Percentiles rank a stretch among this genome's conserved stretches.
These are phyloP conservation scores for Phragmites australis DNA, from an alignment of 176 grass and related monocot species.

Conservation along the genomic window DNA sequence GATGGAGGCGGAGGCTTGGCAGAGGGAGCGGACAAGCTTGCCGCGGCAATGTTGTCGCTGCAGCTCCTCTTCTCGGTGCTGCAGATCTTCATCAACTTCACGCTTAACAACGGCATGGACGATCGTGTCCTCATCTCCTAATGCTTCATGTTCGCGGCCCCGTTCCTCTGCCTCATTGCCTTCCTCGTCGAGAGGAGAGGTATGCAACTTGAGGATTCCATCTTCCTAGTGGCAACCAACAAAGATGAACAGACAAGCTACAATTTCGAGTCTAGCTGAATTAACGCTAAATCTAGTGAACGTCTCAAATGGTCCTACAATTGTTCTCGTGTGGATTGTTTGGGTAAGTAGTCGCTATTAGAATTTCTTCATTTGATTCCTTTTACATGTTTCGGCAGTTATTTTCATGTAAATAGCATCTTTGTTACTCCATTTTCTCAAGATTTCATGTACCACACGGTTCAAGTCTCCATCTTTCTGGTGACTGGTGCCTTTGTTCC, in stretches of 20 bases:
- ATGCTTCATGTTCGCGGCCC: constrained; percentile 47
- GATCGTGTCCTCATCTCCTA: constrained; percentile 54
- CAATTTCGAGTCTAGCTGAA: too few species aligned
- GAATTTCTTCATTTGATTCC: not conserved
- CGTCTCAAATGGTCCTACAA: not conserved
- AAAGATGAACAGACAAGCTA: too few species aligned
- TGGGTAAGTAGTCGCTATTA: constrained; percentile 29
- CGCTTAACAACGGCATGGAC: constrained; percentile 61
- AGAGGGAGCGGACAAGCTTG: not conserved
- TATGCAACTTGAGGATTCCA: too few species aligned
- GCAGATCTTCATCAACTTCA: constrained; percentile 54
- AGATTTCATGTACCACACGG: too few species aligned
- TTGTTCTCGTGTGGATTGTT: constrained; percentile 44
- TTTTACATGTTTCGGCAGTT: not conserved
- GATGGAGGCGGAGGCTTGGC: not conserved
- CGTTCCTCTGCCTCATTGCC: constrained; percentile 53
- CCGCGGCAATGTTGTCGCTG: constrained; percentile 24
- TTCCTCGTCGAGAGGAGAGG: constrained; percentile 58
- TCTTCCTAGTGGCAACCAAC: too few species aligned
- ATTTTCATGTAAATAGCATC: not conserved
- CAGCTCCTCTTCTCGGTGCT: constrained; percentile 28
- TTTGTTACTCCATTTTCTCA: too few species aligned
- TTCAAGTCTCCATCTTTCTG: too few species aligned
- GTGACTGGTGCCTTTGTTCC: too few species aligned
- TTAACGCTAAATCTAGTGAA: too few species aligned